Conservation (phyloP, 169 alveolate genomes). For the Plasmodium gallinaceum region DNA sequence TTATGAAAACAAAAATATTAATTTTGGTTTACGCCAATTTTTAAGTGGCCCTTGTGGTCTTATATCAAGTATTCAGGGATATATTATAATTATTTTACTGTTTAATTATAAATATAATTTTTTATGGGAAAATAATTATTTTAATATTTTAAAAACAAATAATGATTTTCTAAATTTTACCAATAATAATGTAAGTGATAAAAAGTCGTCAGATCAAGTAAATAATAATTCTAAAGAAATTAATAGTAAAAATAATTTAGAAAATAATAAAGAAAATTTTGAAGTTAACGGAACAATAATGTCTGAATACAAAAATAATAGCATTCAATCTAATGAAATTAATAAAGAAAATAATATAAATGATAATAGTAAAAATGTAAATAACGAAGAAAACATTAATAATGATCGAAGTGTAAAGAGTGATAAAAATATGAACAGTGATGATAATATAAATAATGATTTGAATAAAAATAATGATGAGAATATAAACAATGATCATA, state of each 20-base stretch:
- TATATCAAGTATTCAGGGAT: conserved; percentile 81
- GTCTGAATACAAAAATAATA: neutral
- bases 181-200: neutral
- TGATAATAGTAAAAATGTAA: neutral
- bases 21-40: conserved; percentile 82
- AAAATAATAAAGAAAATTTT: neutral
- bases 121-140: conserved; percentile 68
- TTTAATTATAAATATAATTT: conserved; percentile 79
- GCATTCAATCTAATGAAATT: neutral
- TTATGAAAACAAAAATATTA: conserved; percentile 68
- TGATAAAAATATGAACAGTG: neutral
- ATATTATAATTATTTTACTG: conserved; percentile 78
- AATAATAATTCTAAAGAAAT: neutral
- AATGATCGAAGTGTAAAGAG: neutral
- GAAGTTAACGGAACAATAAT: neutral
- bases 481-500: neutral
- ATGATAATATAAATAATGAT: neutral
- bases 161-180: conserved; percentile 55
- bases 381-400: neutral
- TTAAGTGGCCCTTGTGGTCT: conserved; percentile 84
- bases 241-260: neutral
- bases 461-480: neutral
- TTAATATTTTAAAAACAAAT: conserved; percentile 66
- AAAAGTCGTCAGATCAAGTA: neutral
- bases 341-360: neutral